phyloP scores from a whole-genome alignment of 768 basidiomycete genomes.

The Mrakia blollopis region DNA sequence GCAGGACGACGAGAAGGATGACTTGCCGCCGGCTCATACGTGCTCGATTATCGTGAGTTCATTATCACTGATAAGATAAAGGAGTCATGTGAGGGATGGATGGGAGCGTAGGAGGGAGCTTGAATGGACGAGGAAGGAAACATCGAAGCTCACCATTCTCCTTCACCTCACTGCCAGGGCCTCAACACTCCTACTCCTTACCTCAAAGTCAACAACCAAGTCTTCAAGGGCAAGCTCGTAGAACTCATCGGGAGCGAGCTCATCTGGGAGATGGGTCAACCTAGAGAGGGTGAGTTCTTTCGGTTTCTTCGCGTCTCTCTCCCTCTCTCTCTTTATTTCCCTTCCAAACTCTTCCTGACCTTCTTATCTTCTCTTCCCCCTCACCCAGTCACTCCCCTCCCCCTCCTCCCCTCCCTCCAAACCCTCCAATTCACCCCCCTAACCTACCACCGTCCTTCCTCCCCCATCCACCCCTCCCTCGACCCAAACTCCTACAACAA shows the following conservation, averaged over 20 bases:
- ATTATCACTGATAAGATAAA: not conserved
- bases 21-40: not conserved
- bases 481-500: not conserved
- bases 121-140: not conserved
- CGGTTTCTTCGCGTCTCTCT: not conserved
- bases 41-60: conserved; percentile 26
- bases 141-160: not conserved
- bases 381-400: not conserved
- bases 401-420: conserved; percentile 10
- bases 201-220: conserved; percentile 31
- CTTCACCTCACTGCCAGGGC: not conserved
- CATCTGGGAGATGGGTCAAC: conserved; percentile 21
- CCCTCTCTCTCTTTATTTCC: not conserved
- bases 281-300: not conserved
- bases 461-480: not conserved
- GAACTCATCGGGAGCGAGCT: conserved; percentile 28
- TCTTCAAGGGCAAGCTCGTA: conserved; percentile 23
- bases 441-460: conserved; percentile 1
- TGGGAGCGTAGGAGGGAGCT: not conserved
- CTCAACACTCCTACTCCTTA: conserved; percentile 30
- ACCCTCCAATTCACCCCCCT: conserved; percentile 3
- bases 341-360: not conserved
- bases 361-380: not conserved
- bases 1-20: not conserved
- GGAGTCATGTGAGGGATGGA: not conserved